Evolutionary conservation across 2,329 filamentous ascomycete genomes (phyloP), one percentile per base, ranked within the genome.

Genomic region (Cercospora berteroae): DNA sequence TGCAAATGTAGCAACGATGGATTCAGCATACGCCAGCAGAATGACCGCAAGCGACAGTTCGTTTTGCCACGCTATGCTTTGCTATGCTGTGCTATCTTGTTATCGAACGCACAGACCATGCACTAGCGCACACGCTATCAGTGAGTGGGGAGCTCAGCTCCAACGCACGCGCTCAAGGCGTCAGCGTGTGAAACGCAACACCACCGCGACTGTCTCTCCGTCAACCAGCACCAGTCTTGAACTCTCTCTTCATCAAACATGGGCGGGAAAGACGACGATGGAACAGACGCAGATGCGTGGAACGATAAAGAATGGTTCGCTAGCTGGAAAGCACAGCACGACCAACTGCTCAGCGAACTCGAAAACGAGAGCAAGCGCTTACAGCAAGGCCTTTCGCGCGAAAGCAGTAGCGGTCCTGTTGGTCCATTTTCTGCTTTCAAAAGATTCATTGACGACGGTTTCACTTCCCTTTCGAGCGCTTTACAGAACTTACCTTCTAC

Each of bases 341-440:
- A 70, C 36, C 56, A 63, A 25, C 60, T 70, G 57, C 60, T 70
- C 27, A 23, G 60, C 33, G 55, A 66, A 20, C 60, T 70, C 12
- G 59, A 66, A 33, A 42, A 62, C 27, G 63, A 70, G 50, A 62
- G 52, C 68, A 60, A 58, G 33, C 62, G 65, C 52, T 48, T 67
- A 33, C 65, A 64, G 59, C 25, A 52, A 50, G 60, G 68, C 36
- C 27, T 60, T 13, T 36, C 42, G 7, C 48, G 29, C 8, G 65
- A 67, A 27, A 44, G 57, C 25, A 25, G 25, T 36, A 56, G 42
- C 55, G 60, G 60, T 12, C 65, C 25, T 16, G 55, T 67, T 77
- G 81, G 87, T 67, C 85, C 86, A 0, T 88, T 89, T 76, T 82
- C 87, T 65, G 80, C 83, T 31, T 88, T 89, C 78, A 87, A 87